These are phyloP conservation scores for Rhynchospora breviuscula DNA, from an alignment of 176 grass and related monocot species.

Conservation along the genomic window DNA sequence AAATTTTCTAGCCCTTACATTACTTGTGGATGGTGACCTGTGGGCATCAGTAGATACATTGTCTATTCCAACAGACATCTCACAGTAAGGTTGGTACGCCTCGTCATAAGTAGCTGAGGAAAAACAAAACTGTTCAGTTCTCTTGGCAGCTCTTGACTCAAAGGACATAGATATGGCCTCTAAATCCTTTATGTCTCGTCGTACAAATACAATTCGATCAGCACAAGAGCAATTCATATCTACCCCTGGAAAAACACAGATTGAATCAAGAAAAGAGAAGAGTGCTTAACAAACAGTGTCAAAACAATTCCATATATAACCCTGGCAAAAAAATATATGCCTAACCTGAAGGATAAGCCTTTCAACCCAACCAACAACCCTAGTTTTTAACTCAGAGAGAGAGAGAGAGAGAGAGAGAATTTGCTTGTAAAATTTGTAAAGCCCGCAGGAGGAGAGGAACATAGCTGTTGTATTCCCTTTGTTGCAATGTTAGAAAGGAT, in stretches of 20 bases:
- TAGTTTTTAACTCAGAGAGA: neutral
- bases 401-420: neutral
- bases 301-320: neutral
- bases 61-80: neutral
- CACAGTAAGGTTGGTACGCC: neutral
- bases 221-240: neutral
- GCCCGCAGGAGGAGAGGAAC: no score
- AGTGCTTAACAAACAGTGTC: neutral
- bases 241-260: neutral
- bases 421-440: no score
- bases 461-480: no score
- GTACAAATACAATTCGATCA: slow-evolving; percentile 1
- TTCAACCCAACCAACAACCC: neutral
- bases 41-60: neutral
- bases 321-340: neutral
- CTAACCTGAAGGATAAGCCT: neutral
- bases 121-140: neutral
- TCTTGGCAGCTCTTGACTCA: neutral
- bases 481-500: no score
- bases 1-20: neutral
- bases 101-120: neutral
- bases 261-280: neutral
- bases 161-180: slow-evolving; percentile 7
- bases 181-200: neutral
- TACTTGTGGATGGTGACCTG: neutral